Evolutionary conservation across 345 rosid genomes (phyloP).

Genomic region (Fremontodendron californicum): DNA sequence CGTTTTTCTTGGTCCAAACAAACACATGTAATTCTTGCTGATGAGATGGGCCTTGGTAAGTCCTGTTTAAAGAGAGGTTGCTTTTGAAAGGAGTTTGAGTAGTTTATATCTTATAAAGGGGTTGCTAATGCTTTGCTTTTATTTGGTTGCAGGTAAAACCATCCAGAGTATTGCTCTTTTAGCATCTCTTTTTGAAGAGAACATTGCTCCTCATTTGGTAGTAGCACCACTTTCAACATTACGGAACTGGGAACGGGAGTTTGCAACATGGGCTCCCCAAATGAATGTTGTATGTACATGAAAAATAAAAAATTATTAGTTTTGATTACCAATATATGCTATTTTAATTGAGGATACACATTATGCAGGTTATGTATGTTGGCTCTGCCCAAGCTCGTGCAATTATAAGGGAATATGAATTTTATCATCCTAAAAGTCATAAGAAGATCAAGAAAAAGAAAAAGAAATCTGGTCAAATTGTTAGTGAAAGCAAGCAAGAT

Average conservation of each 20-base stretch:
- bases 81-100: background rate
- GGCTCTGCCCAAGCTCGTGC: slow-evolving; percentile 86
- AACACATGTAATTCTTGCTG: slow-evolving; percentile 98
- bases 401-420: slow-evolving; percentile 87
- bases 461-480: slow-evolving; percentile 82
- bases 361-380: slow-evolving; percentile 84
- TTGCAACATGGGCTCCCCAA: slow-evolving; percentile 98
- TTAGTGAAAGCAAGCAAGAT: slow-evolving; percentile 84
- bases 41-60: slow-evolving; percentile 99
- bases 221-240: slow-evolving; percentile 98
- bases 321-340: background rate
- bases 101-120: background rate
- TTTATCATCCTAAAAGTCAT: slow-evolving; percentile 70
- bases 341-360: slow-evolving; percentile 14
- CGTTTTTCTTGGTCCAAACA: slow-evolving; percentile 96
- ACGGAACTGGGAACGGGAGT: slow-evolving; percentile 98
- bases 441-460: slow-evolving; percentile 78
- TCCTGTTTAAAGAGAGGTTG: background rate
- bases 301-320: background rate
- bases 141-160: slow-evolving; percentile 71
- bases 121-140: slow-evolving; percentile 12
- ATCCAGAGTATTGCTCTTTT: slow-evolving; percentile 98
- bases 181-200: slow-evolving; percentile 84
- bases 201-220: slow-evolving; percentile 72
- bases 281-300: slow-evolving; percentile 86